Percentiles rank a stretch among this genome's conserved stretches.
phyloP scores from a whole-genome alignment of 2,329 filamentous ascomycete species.

The Pseudomassariella vexata region DNA sequence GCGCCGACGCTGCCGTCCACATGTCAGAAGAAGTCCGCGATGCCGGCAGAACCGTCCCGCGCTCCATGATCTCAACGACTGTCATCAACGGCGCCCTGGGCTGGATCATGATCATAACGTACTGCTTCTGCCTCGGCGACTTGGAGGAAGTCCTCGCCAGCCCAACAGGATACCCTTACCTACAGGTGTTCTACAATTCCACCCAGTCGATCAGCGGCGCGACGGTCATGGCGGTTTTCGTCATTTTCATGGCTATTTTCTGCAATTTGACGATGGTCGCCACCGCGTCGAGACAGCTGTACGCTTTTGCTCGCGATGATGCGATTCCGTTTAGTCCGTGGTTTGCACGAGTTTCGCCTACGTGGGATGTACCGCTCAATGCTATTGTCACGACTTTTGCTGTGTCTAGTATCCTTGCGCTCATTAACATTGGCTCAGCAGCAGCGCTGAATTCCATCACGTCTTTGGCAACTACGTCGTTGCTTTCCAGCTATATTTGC shows the following conservation, averaged over 20 bases:
- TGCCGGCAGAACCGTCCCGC: conserved; percentile 27
- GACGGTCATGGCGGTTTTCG: not conserved
- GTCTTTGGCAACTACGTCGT: conserved; percentile 42
- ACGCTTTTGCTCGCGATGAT: conserved; percentile 2
- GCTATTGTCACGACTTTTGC: conserved; percentile 42
- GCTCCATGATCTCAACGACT: conserved; percentile 26
- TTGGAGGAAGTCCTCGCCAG: conserved; percentile 2
- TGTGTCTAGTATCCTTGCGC: conserved; percentile 35
- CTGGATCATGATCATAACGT: conserved; percentile 16
- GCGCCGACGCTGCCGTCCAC: conserved; percentile 28
- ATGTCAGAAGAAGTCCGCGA: conserved; percentile 33
- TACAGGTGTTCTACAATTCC: conserved; percentile 20
- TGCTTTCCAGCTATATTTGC: conserved; percentile 47
- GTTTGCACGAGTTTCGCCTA: conserved; percentile 27
- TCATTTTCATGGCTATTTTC: not conserved
- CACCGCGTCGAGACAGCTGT: not conserved
- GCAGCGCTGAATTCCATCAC: conserved; percentile 47
- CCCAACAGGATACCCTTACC: conserved; percentile 21
- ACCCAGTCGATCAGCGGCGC: not conserved
- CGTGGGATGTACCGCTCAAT: conserved; percentile 32
- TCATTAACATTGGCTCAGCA: conserved; percentile 46
- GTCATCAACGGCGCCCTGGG: conserved; percentile 13
- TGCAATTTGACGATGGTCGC: not conserved
- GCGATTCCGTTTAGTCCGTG: conserved; percentile 18
- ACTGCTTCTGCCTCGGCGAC: conserved; percentile 15